These are phyloP conservation scores for Entomortierella lignicola DNA, from an alignment of 192 early-diverging fungal species.

Conservation along the genomic window DNA sequence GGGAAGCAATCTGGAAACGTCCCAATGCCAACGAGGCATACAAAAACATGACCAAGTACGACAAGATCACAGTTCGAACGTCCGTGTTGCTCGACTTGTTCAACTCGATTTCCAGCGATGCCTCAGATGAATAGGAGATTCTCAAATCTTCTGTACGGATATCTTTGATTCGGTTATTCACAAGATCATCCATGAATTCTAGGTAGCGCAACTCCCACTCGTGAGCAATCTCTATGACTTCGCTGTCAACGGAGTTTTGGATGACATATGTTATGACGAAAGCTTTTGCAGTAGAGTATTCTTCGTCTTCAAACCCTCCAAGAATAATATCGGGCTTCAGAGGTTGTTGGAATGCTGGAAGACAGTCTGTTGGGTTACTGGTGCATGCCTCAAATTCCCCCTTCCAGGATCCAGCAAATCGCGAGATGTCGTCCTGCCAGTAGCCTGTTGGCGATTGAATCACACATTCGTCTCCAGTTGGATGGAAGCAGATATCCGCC, in stretches of 20 bases:
- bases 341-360: conserved; percentile 73
- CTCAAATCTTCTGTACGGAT: conserved; percentile 44
- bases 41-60: conserved; percentile 72
- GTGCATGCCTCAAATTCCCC: conserved; percentile 59
- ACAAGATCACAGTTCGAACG: conserved; percentile 62
- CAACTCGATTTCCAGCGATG: conserved; percentile 70
- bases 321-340: conserved; percentile 70
- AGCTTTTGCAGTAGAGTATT: conserved; percentile 60
- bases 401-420: conserved; percentile 58
- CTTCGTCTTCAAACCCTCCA: conserved; percentile 58
- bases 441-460: conserved; percentile 75
- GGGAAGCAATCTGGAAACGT: conserved; percentile 42
- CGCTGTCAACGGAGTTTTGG: conserved; percentile 60
- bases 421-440: conserved; percentile 63
- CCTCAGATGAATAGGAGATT: conserved; percentile 70
- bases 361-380: conserved; percentile 59
- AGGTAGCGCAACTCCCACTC: conserved; percentile 68
- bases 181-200: conserved; percentile 44
- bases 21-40: conserved; percentile 73
- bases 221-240: conserved; percentile 52
- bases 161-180: conserved; percentile 27
- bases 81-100: conserved; percentile 73
- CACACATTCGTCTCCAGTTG: conserved; percentile 68
- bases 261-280: conserved; percentile 72
- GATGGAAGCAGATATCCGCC: conserved; percentile 69